These are phyloP conservation scores for Ustilago bromivora DNA, from an alignment of 1,284 basidiomycete species.

Conservation along the genomic window DNA sequence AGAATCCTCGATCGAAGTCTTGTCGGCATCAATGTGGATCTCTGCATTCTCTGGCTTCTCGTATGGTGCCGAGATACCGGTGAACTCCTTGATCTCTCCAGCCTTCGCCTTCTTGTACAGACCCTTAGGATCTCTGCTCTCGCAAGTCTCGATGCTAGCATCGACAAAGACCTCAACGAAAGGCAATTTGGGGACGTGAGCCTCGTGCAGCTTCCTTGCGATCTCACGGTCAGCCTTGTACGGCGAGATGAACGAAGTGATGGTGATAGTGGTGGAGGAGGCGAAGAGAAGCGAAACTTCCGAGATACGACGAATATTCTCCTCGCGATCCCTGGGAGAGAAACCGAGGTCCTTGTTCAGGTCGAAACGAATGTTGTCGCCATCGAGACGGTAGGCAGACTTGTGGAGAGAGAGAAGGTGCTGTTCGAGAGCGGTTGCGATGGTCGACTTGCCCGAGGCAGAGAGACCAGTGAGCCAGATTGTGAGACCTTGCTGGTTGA, in stretches of 20 bases:
- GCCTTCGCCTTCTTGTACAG: conserved; percentile 96
- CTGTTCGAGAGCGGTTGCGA: conserved; percentile 96
- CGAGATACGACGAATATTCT: conserved; percentile 97
- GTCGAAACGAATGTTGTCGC: conserved; percentile 96
- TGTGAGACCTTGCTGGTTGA: conserved; percentile 53
- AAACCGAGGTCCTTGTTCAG: conserved; percentile 99
- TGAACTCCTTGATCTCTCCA: conserved; percentile 98
- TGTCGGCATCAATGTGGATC: conserved; percentile 90
- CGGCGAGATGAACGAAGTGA: conserved; percentile 99
- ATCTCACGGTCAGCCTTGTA: conserved; percentile 85
- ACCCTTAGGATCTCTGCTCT: conserved; percentile 95
- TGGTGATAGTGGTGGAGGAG: conserved; percentile 83
- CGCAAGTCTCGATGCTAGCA: conserved; percentile 87
- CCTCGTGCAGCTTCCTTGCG: conserved; percentile 83
- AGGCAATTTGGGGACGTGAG: conserved; percentile 75
- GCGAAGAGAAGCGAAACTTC: conserved; percentile 97
- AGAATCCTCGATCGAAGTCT: conserved; percentile 81
- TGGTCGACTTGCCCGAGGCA: conserved; percentile 80
- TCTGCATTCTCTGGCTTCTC: conserved; percentile 88
- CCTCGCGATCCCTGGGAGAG: conserved; percentile 90
- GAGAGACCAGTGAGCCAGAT: conserved; percentile 64
- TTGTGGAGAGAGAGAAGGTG: conserved; percentile 88
- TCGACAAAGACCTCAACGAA: conserved; percentile 95
- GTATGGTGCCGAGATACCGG: conserved; percentile 96
- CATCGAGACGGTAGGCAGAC: conserved; percentile 91